Evolutionary conservation across 495 filamentous ascomycete species (phyloP).

Genomic region (Daldinia loculata): DNA sequence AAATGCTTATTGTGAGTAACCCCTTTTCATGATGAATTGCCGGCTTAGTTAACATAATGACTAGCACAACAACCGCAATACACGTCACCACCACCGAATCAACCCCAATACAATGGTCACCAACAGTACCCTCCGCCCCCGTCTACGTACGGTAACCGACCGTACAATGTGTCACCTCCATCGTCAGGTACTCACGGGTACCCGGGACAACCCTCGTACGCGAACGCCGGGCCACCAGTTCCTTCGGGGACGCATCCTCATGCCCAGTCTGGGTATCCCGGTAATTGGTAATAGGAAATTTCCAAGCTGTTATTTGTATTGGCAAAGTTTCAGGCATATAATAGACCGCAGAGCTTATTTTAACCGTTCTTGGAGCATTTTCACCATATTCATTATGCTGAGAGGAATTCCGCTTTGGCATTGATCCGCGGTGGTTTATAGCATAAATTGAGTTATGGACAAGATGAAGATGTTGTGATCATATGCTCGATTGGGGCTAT

Average conservation of each 20-base stretch:
- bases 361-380: slow-evolving; percentile 30
- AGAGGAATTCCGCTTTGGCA: slow-evolving; percentile 14
- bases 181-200: slow-evolving; percentile 46
- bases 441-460: slow-evolving; percentile 15
- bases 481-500: neutral
- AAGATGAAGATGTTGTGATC: slow-evolving; percentile 14
- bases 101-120: slow-evolving; percentile 33
- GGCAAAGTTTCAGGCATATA: slow-evolving; percentile 33
- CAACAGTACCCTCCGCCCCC: slow-evolving; percentile 49
- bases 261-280: slow-evolving; percentile 44
- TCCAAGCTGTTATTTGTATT: slow-evolving; percentile 5
- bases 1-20: slow-evolving; percentile 43
- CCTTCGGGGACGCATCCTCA: slow-evolving; percentile 49
- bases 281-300: slow-evolving; percentile 38
- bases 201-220: slow-evolving; percentile 43
- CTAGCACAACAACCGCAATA: slow-evolving; percentile 45
- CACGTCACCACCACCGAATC: slow-evolving; percentile 35
- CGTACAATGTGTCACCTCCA: slow-evolving; percentile 42
- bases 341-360: slow-evolving; percentile 35
- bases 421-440: slow-evolving; percentile 11
- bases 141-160: slow-evolving; percentile 39
- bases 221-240: slow-evolving; percentile 42
- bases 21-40: neutral
- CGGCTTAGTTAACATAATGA: slow-evolving; percentile 31
- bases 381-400: slow-evolving; percentile 9